A percentile compares a stretch with the other conserved stretches of the same genome.
phyloP scores from a whole-genome alignment of 2,329 filamentous ascomycete genomes.

The Fusarium penzigii region DNA sequence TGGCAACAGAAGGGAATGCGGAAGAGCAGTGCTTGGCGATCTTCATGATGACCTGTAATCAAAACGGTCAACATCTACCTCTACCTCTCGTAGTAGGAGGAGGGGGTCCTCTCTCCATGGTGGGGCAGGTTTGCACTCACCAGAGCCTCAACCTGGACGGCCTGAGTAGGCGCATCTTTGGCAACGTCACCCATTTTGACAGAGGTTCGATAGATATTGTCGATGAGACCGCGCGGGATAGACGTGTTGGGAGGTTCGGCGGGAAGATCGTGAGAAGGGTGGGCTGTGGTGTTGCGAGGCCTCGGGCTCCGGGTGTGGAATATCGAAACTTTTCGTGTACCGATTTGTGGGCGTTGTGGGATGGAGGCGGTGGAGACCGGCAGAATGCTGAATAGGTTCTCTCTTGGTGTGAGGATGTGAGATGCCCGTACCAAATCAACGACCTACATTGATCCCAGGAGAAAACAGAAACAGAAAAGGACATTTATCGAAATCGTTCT shows the following conservation, averaged over 20 bases:
- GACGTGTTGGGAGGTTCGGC: constrained; percentile 24
- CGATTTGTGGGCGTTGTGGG: constrained; percentile 49
- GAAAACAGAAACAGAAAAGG: no score
- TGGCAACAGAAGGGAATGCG: constrained; percentile 84
- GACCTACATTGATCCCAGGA: no score
- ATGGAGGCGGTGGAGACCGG: constrained; percentile 39
- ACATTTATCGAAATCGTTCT: no score
- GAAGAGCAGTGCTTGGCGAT: constrained; percentile 94
- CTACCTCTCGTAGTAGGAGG: constrained; percentile 15
- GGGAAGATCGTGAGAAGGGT: constrained; percentile 28
- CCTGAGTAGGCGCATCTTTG: constrained; percentile 74
- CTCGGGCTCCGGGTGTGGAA: constrained; percentile 36
- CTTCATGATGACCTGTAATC: constrained; percentile 84
- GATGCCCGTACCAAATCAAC: no score
- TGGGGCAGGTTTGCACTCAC: constrained; percentile 57
- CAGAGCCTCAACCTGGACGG: constrained; percentile 92
- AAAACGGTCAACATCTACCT: constrained; percentile 17
- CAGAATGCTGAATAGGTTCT: constrained; percentile 30
- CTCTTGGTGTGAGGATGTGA: not conserved
- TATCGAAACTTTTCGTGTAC: constrained; percentile 45
- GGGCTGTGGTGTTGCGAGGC: constrained; percentile 28
- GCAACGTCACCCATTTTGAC: constrained; percentile 58
- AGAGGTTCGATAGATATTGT: constrained; percentile 24
- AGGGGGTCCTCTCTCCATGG: constrained; percentile 30
- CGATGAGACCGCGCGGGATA: constrained; percentile 22